Base-by-base conservation (phyloP, 2,329 filamentous ascomycete species). In the Didymella lethalis region DNA sequence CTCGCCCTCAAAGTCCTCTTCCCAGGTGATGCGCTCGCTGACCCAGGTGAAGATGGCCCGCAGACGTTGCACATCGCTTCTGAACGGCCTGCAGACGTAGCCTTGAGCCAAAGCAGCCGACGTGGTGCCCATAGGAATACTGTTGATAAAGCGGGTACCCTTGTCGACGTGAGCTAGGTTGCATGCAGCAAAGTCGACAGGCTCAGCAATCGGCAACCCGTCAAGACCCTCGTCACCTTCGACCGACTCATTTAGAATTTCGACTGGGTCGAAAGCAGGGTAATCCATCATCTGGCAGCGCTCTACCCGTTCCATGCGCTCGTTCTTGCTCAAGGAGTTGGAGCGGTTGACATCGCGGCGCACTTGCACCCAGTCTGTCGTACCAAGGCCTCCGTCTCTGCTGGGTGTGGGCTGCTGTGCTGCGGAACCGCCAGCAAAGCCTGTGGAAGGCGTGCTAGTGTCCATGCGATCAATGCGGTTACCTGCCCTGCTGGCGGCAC, bases 1-100 rank as follows among this genome's bases (percentile, higher is more conserved):
- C 7, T 90, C 84, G n/a, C 89, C 90, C 66, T 96, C 92, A 64
- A 92, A 93, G 64, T 96, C 93, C 69, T 97, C 94, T 74, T 99
- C 95, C 95, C 95, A 99, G 31, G 86, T 86, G 56, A 99, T 89
- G 68, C 94, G 93, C 75, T 99, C 95, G n/a, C 92, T 87, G 5
- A 96, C 92, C 94, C 94, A 99, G 1, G 91, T 97, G 72, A 98
- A 99, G 62, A 99, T 98, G 16, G 95, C 94, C 25, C 96, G 87
- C 26, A 99, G 80, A 34, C 93, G 87, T 76, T 99, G 95, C 0
- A 97, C 92, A 69, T 98, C 94, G 76, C 92, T 97, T 59, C 93
- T 86, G 76, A 97, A 97, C 0, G 95, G 96, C 28, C 95, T 87
- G 73, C 96, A 99, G 11, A 99, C 88, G 73, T 97, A 97, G 0